Evolutionary conservation across 495 filamentous ascomycete species (phyloP).

Genomic region (Umbilicaria muhlenbergii): DNA sequence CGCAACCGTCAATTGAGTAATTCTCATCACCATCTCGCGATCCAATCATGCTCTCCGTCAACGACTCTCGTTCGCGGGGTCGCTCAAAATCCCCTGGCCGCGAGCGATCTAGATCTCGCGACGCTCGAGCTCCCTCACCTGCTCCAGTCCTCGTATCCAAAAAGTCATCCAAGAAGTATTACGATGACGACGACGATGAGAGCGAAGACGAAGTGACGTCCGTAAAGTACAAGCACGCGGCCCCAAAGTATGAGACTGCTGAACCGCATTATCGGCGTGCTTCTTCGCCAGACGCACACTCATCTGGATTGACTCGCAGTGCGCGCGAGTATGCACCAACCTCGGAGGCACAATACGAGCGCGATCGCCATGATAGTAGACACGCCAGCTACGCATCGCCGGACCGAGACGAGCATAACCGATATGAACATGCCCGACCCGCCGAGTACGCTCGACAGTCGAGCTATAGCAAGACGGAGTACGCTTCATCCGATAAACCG

Average conservation of each 20-base stretch:
- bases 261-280: constrained; percentile 2
- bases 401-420: constrained; percentile 33
- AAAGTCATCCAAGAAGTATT: constrained; percentile 3
- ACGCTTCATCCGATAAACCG: constrained; percentile 1
- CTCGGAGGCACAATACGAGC: constrained; percentile 13
- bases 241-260: constrained; percentile 1
- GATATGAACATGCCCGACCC: constrained; percentile 33
- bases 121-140: constrained; percentile 24
- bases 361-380: constrained; percentile 9
- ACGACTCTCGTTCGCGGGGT: constrained; percentile 40
- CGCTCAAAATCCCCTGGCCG: constrained; percentile 43
- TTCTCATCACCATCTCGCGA: constrained; percentile 19
- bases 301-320: not conserved
- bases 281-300: constrained; percentile 12
- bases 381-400: constrained; percentile 35
- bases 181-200: constrained; percentile 1
- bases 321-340: constrained; percentile 13
- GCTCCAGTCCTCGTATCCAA: constrained; percentile 6
- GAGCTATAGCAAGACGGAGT: constrained; percentile 8
- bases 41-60: constrained; percentile 28
- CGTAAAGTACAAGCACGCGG: constrained; percentile 1
- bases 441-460: constrained; percentile 15
- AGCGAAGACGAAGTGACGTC: constrained; percentile 11
- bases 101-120: constrained; percentile 35
- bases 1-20: no score